A percentile compares a stretch with the other conserved stretches of the same genome.
Conservation (phyloP, 2,329 filamentous ascomycete genomes). For the Ophiocordyceps camponoti-saundersi region DNA sequence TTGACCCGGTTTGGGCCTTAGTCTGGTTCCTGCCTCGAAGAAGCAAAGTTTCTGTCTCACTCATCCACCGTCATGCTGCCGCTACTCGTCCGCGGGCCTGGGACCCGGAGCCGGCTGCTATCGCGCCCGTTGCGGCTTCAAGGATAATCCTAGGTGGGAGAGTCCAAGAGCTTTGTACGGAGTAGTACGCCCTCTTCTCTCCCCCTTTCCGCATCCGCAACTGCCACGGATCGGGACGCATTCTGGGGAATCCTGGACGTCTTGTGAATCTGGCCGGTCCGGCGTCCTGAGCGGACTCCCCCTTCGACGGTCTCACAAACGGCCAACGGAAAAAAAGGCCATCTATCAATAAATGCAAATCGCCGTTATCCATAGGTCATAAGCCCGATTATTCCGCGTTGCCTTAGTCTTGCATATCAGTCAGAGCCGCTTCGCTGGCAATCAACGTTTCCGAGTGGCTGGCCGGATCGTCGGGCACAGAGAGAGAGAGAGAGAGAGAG, state of each 20-base stretch:
- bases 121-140: neutral
- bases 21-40: neutral
- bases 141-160: neutral
- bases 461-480: neutral
- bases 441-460: neutral
- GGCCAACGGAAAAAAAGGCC: neutral
- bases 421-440: neutral
- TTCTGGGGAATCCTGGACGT: neutral
- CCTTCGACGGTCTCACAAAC: too few relatives aligned
- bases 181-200: neutral
- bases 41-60: neutral
- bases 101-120: neutral
- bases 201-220: neutral
- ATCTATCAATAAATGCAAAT: neutral
- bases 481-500: too few relatives aligned
- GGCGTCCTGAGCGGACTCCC: slow-evolving; percentile 2
- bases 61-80: neutral
- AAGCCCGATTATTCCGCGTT: neutral
- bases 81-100: neutral
- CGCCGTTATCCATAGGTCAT: neutral
- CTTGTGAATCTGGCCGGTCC: slow-evolving; percentile 1
- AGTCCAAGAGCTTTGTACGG: neutral
- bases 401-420: too few relatives aligned
- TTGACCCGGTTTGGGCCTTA: neutral
- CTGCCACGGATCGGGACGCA: neutral